Percentiles rank a stretch among this genome's conserved stretches.
phyloP scores from a whole-genome alignment of 2,329 filamentous ascomycete species.

The Davidsoniella neocaledoniae region DNA sequence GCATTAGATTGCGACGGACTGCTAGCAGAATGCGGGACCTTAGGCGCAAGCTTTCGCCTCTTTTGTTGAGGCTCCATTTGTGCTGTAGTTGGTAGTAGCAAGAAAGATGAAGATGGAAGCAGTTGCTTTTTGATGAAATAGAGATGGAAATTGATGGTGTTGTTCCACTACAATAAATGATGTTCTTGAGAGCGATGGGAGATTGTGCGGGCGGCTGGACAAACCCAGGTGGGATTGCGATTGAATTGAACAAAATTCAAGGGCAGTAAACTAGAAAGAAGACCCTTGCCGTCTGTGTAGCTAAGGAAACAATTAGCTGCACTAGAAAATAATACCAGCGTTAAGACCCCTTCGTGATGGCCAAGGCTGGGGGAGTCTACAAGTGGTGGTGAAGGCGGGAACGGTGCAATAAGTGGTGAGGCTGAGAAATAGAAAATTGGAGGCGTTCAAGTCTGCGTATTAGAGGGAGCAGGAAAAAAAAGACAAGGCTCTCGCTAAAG shows the following conservation, averaged over 20 bases:
- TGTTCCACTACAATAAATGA: too few relatives aligned
- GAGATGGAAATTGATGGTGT: too few relatives aligned
- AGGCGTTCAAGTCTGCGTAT: background rate
- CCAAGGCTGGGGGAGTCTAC: background rate
- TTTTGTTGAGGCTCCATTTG: slow-evolving; percentile 27
- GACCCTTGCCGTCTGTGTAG: too few relatives aligned
- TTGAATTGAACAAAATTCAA: too few relatives aligned
- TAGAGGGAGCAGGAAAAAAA: background rate
- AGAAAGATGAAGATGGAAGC: slow-evolving; percentile 1
- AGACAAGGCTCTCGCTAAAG: slow-evolving; percentile 1
- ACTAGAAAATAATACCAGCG: too few relatives aligned
- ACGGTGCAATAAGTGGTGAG: background rate
- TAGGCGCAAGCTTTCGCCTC: slow-evolving; percentile 28
- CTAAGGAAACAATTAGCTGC: too few relatives aligned
- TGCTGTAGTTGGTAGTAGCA: background rate
- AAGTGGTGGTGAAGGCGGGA: background rate
- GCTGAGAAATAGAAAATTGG: background rate
- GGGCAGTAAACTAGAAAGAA: too few relatives aligned
- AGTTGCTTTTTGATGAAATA: background rate
- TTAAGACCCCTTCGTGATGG: too few relatives aligned
- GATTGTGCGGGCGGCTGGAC: too few relatives aligned
- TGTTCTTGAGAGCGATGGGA: too few relatives aligned
- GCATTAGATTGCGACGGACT: slow-evolving; percentile 9
- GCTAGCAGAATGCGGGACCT: slow-evolving; percentile 15
- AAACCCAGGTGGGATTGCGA: too few relatives aligned